phyloP scores from a whole-genome alignment of 441 rosid species.

The Theobroma grandiflorum region DNA sequence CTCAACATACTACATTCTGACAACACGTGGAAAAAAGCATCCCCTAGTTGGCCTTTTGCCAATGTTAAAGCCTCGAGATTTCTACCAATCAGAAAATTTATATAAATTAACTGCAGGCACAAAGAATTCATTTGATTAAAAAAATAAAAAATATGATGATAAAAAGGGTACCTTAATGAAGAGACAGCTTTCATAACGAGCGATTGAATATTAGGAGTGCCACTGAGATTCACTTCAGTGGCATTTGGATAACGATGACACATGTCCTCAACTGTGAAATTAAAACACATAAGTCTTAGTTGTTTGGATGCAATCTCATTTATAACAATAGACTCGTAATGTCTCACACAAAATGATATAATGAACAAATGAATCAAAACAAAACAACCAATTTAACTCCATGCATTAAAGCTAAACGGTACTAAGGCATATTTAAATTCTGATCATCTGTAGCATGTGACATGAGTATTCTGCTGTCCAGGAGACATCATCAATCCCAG shows the following conservation, averaged over 20 bases:
- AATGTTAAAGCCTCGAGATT: slow-evolving; percentile 81
- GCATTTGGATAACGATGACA: slow-evolving; percentile 92
- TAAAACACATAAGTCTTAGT: neutral
- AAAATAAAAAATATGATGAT: slow-evolving; percentile 18
- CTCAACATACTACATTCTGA: slow-evolving; percentile 78
- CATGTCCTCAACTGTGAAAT: slow-evolving; percentile 85
- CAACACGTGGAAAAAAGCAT: slow-evolving; percentile 78
- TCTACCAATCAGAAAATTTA: slow-evolving; percentile 49
- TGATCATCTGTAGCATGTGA: neutral
- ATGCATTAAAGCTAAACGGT: too few relatives aligned
- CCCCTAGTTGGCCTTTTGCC: slow-evolving; percentile 79
- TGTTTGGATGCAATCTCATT: neutral
- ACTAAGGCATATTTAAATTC: too few relatives aligned
- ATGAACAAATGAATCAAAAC: neutral
- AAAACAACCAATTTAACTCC: neutral
- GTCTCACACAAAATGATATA: neutral
- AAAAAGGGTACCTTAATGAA: slow-evolving; percentile 60
- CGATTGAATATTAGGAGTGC: slow-evolving; percentile 63
- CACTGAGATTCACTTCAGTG: slow-evolving; percentile 79
- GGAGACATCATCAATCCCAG: neutral
- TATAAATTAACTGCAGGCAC: slow-evolving; percentile 29
- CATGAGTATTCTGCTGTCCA: neutral
- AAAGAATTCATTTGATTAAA: slow-evolving; percentile 17
- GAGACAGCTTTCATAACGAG: slow-evolving; percentile 83
- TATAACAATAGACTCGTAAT: neutral